Evolutionary conservation across 2,329 filamentous ascomycete genomes (phyloP).

Genomic region (Camillea tinctor): DNA sequence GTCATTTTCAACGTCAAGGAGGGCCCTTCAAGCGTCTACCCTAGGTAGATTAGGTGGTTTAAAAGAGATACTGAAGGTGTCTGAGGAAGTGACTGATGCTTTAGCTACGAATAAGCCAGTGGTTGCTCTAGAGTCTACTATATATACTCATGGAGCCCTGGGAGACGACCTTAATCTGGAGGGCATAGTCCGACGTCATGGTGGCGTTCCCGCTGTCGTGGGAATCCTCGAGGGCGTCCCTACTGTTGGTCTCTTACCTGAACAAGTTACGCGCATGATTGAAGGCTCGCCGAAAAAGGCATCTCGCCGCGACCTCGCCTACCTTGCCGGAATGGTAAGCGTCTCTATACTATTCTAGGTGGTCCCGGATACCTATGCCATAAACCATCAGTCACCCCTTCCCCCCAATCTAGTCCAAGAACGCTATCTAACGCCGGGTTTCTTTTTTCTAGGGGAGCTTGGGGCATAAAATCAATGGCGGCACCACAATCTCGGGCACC

Average conservation of each 20-base stretch:
- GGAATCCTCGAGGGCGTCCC: conserved; percentile 83
- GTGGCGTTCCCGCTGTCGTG: conserved; percentile 86
- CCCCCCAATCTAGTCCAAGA: conserved; percentile 1
- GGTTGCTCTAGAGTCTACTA: conserved; percentile 91
- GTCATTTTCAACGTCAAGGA: conserved; percentile 15
- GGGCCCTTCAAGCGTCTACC: conserved; percentile 8
- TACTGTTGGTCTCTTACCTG: conserved; percentile 70
- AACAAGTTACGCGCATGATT: conserved; percentile 74
- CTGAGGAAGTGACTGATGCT: conserved; percentile 80
- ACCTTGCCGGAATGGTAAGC: conserved; percentile 72
- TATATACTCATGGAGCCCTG: conserved; percentile 91
- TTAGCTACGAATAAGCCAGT: conserved; percentile 73
- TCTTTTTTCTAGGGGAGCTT: conserved; percentile 51
- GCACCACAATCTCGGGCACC: conserved; percentile 90
- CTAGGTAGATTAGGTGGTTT: conserved; percentile 30
- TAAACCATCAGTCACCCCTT: background rate
- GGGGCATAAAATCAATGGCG: conserved; percentile 73
- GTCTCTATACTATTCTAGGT: background rate
- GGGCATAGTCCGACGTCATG: conserved; percentile 74
- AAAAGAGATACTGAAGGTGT: conserved; percentile 62
- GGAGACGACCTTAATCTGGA: conserved; percentile 73
- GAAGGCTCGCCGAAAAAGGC: conserved; percentile 73
- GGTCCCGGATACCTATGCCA: background rate
- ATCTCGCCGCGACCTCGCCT: conserved; percentile 83
- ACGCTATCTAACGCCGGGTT: conserved; percentile 11